Conservation (phyloP, 2,329 filamentous ascomycete genomes). For the Talaromyces atroroseus region DNA sequence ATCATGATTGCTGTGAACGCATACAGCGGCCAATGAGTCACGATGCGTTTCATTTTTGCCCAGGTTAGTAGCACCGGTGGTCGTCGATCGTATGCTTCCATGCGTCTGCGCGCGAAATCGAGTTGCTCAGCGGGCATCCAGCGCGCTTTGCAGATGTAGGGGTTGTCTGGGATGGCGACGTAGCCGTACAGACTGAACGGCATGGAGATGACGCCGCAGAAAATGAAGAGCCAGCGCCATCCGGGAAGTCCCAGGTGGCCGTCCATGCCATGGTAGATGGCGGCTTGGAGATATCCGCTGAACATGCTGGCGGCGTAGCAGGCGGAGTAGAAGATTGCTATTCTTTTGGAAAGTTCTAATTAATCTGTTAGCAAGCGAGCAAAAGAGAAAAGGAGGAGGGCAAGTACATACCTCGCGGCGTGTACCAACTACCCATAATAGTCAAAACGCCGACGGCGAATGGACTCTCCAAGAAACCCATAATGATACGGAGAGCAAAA, state of each 20-base stretch:
- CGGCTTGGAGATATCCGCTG: slow-evolving; percentile 20
- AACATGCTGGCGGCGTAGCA: slow-evolving; percentile 20
- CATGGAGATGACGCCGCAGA: slow-evolving; percentile 27
- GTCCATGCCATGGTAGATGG: slow-evolving; percentile 17
- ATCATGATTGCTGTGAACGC: slow-evolving; percentile 17
- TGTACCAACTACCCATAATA: slow-evolving; percentile 18
- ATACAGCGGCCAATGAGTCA: slow-evolving; percentile 17
- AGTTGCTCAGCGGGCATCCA: slow-evolving; percentile 16
- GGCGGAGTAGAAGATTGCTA: slow-evolving; percentile 20
- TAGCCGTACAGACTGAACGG: slow-evolving; percentile 24
- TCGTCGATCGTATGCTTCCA: slow-evolving; percentile 13
- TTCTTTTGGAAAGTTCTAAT: slow-evolving; percentile 21
- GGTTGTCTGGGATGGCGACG: slow-evolving; percentile 29
- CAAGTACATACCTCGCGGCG: slow-evolving; percentile 8
- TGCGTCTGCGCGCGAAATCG: slow-evolving; percentile 9
- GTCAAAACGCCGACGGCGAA: slow-evolving; percentile 20
- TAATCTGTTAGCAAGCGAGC: background rate
- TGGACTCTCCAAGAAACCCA: slow-evolving; percentile 19
- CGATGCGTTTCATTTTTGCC: slow-evolving; percentile 16
- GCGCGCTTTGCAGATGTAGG: slow-evolving; percentile 24
- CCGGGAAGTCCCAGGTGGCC: slow-evolving; percentile 20
- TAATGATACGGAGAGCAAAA: slow-evolving; percentile 19
- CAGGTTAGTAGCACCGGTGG: slow-evolving; percentile 13
- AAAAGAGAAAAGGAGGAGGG: background rate
- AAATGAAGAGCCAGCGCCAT: slow-evolving; percentile 27